Evolutionary conservation across 345 rosid species (phyloP), one percentile per base, ranked within the genome.

Genomic region (thale cress (Arabidopsis thaliana)): DNA sequence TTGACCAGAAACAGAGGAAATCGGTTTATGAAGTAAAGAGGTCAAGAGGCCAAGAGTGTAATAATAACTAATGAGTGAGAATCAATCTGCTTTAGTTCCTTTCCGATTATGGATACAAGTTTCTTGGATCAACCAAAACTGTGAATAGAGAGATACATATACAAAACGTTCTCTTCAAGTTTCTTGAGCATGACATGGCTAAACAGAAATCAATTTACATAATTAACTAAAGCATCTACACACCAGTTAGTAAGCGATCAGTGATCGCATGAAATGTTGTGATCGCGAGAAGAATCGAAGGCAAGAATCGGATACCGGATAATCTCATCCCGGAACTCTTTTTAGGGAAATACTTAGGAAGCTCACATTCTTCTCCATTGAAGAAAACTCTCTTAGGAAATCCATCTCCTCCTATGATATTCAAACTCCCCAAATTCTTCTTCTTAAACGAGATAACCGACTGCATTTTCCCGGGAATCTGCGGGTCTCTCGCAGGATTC

Each of bases 291-390:
- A 84, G 67, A 4, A 79, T 14, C 6, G 75, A 37, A 0, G 78
- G 24, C 28, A 83, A n/a, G 65, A 78, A 51, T 42, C 66, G 57
- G 2, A 67, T 24, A 4, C 53, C 20, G 23, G 73, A 68, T 49
- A 79, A 67, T 51, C 59, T 82, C 38, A 22, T 68, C 1, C 75
- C 88, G 1, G 82, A 59, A 69, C 83, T 82, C 76, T 74, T 77
- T 11, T 23, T 40, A 0, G 99, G 99, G n/a, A 89, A 65, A 3
- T 46, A 63, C 24, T 71, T 71, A 1, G 99, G 99, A 61, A 95
- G 83, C 3, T 88, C 86, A 67, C 99, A 95, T 80, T 95, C 97
- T 78, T 93, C 97, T n/a, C 99, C 99, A 63, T 95, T 89, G 69
- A 95, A 95, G 68, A 77, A 75, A 55, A 95, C 82, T 81, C 75